Evolutionary conservation across 2,329 filamentous ascomycete species (phyloP), one percentile per base, ranked within the genome.

Genomic region (Plectosphaerella cucumerina): DNA sequence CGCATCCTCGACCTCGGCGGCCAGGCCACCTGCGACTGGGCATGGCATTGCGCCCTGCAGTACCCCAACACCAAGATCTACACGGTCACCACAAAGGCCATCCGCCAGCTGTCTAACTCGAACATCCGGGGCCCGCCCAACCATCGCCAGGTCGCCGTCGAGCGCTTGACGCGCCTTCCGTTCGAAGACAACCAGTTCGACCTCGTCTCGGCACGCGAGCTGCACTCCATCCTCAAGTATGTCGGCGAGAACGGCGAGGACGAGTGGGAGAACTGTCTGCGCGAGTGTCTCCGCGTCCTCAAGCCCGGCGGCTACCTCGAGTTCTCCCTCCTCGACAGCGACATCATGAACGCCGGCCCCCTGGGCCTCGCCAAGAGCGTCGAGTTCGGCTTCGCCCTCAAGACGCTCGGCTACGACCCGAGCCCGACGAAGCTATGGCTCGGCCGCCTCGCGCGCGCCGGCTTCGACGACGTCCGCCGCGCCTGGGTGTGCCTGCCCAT

Each of bases 281-380:
- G 76, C 48, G 94, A 99, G 72, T 95, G 91, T 66, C 85, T 90
- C 73, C 90, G 94, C 53, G 87, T 95, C 52, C 84, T 97, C 59
- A 96, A 96, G 73, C 92, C 93, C 1, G 91, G 90, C 47, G 94
- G 94, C 31, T 93, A 93, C 67, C 75, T 99, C 52, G 94, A 99
- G 64, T 99, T 94, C 72, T 86, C 84, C 55, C 72, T 97, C 43
- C 82, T 97, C 59, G 94, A 99, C 67, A 88, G 91, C 1, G 91
- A 96, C 62, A 85, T 99, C 59, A 84, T 95, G 55, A 92, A 91
- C 58, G 85, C 90, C 0, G 92, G 92, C 0, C 85, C 88, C 0
- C 77, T 86, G 18, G 90, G 86, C 34, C 84, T 90, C 51, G 90
- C 90, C 44, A 87, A 94, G 66, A 88, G 87, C 46, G 90, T 95